Base-by-base conservation (phyloP, 148 eudicot species). In the Heliamphora exappendiculata region DNA sequence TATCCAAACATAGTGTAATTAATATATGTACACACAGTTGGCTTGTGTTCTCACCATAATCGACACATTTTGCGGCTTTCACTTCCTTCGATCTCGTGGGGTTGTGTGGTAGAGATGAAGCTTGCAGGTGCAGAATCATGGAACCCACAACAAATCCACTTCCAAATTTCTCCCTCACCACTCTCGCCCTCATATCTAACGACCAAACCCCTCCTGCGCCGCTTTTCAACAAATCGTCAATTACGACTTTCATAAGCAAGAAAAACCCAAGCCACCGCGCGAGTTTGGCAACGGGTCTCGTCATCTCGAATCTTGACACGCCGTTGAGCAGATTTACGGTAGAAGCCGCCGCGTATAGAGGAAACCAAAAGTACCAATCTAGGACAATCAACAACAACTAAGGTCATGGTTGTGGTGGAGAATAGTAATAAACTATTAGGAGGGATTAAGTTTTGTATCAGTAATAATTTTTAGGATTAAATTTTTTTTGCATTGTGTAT, bases 291-390 rank as follows among this genome's bases (percentile, higher is more conserved):
- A 79, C 19, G 28, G 9, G 26, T 49, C 3, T 24, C 1, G 5
- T 19, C 54, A 44, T 60, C 10, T 71, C 57, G 0, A 37, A 34
- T 3, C 66, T 14, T 3, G 68, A 42, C 33, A 77, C 44, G 64
- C 80, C 75, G 59, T 83, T 86, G 79, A 79, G 81, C 77, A 86
- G 79, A 73, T 89, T 88, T 7, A 85, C 89, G 42, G 58, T 60
- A 20, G 86, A 86, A 44, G 89, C 97, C 74, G 67, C 17, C 37
- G 76, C 77, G 73, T 91, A 91, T 34, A 89, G 55, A 67, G 90
- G 85, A 59, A 91, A 64, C 93, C 97, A 91, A 29, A 86, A 71
- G 79, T 85, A 88, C 91, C 93, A 89, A 81, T 87, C 97, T 91
- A 66, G 20, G 67, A 65, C 19, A 62, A 63, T 36, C 47, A 57